phyloP scores from a whole-genome alignment of 2,329 filamentous ascomycete species.

The Drechslerella coelobrocha region DNA sequence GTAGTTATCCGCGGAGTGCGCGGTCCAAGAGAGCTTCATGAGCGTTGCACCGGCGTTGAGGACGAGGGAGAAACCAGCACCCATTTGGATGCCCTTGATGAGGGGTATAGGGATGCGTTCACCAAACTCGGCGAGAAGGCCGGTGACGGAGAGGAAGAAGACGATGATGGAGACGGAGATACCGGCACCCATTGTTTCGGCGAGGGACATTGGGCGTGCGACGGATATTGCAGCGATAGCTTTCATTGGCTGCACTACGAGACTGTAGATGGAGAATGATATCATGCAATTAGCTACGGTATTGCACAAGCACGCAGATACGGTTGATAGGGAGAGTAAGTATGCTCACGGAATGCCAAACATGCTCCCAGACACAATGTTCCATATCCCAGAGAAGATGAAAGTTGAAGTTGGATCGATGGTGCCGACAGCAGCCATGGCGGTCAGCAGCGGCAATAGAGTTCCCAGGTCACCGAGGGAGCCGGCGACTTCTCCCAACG shows the following conservation, averaged over 20 bases:
- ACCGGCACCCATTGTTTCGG: slow-evolving; percentile 80
- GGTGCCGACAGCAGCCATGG: slow-evolving; percentile 76
- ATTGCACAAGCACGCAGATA: no score
- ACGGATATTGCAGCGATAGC: slow-evolving; percentile 93
- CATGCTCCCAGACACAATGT: slow-evolving; percentile 77
- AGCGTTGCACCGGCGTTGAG: slow-evolving; percentile 76
- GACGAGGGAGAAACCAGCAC: slow-evolving; percentile 82
- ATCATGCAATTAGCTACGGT: no score
- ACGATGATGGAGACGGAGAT: slow-evolving; percentile 78
- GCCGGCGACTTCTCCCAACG: slow-evolving; percentile 81
- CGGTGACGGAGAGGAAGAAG: slow-evolving; percentile 77
- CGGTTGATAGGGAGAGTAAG: no score
- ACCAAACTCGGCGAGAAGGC: slow-evolving; percentile 76
- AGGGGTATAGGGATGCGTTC: slow-evolving; percentile 81
- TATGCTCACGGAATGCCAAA: slow-evolving; percentile 77
- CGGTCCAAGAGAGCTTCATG: slow-evolving; percentile 73
- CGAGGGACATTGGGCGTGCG: slow-evolving; percentile 69
- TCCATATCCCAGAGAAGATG: slow-evolving; percentile 86
- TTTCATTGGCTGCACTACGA: slow-evolving; percentile 66
- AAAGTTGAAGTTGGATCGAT: slow-evolving; percentile 84
- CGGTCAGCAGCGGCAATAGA: slow-evolving; percentile 56
- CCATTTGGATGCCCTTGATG: slow-evolving; percentile 93
- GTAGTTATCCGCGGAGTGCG: slow-evolving; percentile 76
- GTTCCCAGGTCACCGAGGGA: slow-evolving; percentile 63
- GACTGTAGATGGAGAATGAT: slow-evolving; percentile 32